phyloP scores from a whole-genome alignment of 176 grass and related monocot genomes.

The Avena eriantha region DNA sequence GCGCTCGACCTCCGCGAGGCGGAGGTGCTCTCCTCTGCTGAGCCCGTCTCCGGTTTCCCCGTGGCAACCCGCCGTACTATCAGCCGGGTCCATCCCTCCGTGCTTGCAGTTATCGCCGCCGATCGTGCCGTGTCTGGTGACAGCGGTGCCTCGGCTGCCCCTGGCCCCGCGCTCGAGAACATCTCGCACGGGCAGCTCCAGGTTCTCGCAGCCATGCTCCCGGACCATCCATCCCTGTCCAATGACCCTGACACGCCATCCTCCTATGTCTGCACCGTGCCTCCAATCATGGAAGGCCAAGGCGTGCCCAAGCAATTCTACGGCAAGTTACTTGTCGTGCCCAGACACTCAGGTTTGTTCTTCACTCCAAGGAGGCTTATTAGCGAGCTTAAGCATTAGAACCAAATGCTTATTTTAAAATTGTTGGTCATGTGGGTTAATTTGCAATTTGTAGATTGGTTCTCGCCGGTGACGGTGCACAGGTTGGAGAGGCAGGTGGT shows the following conservation, averaged over 20 bases:
- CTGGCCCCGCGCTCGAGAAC: conserved; percentile 68
- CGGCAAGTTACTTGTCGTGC: conserved; percentile 59
- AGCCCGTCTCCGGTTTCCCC: conserved; percentile 73
- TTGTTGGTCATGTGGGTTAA: not conserved
- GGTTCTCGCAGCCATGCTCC: conserved; percentile 66
- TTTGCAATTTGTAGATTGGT: conserved; percentile 77
- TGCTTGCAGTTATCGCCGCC: conserved; percentile 70
- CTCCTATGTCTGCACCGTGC: conserved; percentile 81
- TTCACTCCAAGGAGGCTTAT: not conserved
- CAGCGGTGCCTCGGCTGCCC: not conserved
- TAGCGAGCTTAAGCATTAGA: not conserved
- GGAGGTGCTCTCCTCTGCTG: conserved; percentile 64
- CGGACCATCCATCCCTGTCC: conserved; percentile 74
- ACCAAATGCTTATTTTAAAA: not conserved
- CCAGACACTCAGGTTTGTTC: conserved; percentile 76
- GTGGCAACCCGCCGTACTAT: conserved; percentile 56
- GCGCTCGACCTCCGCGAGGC: conserved; percentile 68
- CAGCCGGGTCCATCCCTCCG: conserved; percentile 70
- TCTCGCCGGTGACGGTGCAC: conserved; percentile 62
- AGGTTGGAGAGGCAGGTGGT: conserved; percentile 92
- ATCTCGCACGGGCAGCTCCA: conserved; percentile 93
- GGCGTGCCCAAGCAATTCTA: conserved; percentile 67
- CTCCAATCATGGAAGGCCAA: conserved; percentile 79
- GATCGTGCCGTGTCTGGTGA: conserved; percentile 49
- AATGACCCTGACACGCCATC: conserved; percentile 74